Evolutionary conservation across 192 early-diverging fungal species (phyloP).

Genomic region (Coemansia sp.): DNA sequence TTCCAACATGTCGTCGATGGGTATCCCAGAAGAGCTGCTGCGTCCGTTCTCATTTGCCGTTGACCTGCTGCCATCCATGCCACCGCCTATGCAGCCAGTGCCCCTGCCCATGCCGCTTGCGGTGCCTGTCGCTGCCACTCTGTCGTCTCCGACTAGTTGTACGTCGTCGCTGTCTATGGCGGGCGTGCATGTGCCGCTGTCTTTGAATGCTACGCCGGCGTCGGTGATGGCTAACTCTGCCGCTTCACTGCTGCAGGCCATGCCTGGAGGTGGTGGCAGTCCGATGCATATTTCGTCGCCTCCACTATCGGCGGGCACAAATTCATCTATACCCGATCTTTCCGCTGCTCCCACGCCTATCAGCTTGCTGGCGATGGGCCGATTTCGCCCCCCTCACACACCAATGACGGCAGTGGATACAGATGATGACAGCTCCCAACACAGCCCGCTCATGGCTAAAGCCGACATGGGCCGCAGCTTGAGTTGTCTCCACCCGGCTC

Average conservation of each 20-base stretch:
- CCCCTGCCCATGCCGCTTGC: conserved; percentile 1
- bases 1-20: neutral
- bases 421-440: neutral
- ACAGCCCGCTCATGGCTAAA: neutral
- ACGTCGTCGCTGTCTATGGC: neutral
- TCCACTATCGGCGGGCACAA: conserved; percentile 15
- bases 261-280: conserved; percentile 5
- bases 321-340: neutral
- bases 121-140: neutral
- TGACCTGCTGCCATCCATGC: conserved; percentile 4
- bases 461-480: neutral
- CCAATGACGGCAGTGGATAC: conserved; percentile 3
- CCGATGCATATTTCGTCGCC: neutral
- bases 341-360: conserved; percentile 10
- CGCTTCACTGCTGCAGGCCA: neutral
- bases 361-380: neutral
- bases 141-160: neutral
- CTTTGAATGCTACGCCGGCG: neutral
- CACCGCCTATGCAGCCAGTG: conserved; percentile 2
- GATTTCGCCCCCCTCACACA: conserved; percentile 11
- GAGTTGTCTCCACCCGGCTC: neutral
- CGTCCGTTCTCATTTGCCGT: conserved; percentile 40
- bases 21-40: conserved; percentile 31
- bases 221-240: neutral
- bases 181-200: neutral